phyloP scores from a whole-genome alignment of 2,329 filamentous ascomycete species.

The Penicillium digitatum region DNA sequence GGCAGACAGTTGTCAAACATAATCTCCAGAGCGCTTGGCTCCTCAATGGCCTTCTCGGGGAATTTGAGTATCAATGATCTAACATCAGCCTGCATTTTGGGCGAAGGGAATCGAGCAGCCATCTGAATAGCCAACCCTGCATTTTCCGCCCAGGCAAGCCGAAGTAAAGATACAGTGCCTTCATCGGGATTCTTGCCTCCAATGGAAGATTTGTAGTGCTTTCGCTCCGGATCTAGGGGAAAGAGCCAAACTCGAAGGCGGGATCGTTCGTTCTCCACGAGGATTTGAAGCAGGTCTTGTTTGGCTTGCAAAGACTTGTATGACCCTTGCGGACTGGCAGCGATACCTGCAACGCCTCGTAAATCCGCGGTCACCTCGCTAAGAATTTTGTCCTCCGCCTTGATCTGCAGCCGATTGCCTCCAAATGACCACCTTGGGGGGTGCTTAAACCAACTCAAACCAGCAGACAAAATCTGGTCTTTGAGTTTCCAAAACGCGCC shows the following conservation, averaged over 20 bases:
- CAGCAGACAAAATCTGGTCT: conserved; percentile 81
- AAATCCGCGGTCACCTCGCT: conserved; percentile 68
- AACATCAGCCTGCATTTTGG: conserved; percentile 68
- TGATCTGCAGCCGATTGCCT: conserved; percentile 86
- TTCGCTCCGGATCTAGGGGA: conserved; percentile 65
- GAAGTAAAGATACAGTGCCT: conserved; percentile 62
- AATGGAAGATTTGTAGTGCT: conserved; percentile 48
- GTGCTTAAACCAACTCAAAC: conserved; percentile 80
- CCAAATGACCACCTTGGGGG: conserved; percentile 91
- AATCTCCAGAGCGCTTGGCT: conserved; percentile 78
- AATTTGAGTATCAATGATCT: conserved; percentile 75
- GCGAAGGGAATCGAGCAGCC: conserved; percentile 70
- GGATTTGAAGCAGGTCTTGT: conserved; percentile 73
- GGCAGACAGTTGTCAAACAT: conserved; percentile 74
- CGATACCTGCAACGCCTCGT: conserved; percentile 60
- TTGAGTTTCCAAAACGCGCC: conserved; percentile 76
- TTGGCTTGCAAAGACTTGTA: conserved; percentile 69
- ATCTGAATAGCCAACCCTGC: conserved; percentile 86
- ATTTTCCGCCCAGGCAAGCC: conserved; percentile 81
- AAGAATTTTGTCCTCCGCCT: conserved; percentile 82
- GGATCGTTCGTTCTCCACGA: conserved; percentile 79
- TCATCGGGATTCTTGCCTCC: conserved; percentile 42
- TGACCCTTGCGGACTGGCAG: conserved; percentile 47
- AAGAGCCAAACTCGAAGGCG: conserved; percentile 86
- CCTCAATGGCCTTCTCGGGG: conserved; percentile 74